Conservation (phyloP, 768 basidiomycete genomes). For the Lactarius trivialis region DNA sequence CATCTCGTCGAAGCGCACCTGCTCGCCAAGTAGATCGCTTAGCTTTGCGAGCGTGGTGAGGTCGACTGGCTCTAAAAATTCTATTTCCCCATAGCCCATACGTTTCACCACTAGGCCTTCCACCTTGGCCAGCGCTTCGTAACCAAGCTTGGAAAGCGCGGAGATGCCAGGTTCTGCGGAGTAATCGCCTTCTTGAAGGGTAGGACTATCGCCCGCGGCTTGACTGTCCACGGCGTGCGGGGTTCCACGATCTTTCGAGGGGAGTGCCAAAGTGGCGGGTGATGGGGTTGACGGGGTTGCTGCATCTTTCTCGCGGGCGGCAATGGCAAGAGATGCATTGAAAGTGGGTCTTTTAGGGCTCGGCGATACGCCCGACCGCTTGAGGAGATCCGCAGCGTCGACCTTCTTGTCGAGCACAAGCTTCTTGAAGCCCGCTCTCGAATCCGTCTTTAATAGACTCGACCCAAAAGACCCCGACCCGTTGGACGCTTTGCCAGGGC, state of each 20-base stretch:
- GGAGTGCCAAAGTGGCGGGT: slow-evolving; percentile 3
- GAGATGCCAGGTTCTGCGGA: slow-evolving; percentile 78
- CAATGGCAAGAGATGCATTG: slow-evolving; percentile 67
- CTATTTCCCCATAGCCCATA: slow-evolving; percentile 84
- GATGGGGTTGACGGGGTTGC: slow-evolving; percentile 26
- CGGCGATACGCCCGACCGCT: slow-evolving; percentile 25
- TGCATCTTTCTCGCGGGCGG: slow-evolving; percentile 67
- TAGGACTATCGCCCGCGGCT: neutral
- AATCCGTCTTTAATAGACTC: slow-evolving; percentile 61
- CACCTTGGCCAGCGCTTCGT: slow-evolving; percentile 68
- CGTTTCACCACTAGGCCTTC: slow-evolving; percentile 80
- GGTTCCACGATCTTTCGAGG: slow-evolving; percentile 32
- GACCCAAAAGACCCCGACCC: slow-evolving; percentile 58
- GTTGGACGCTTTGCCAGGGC: slow-evolving; percentile 30
- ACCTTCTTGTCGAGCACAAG: slow-evolving; percentile 83
- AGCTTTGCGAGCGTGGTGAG: slow-evolving; percentile 79
- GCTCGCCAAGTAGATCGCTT: slow-evolving; percentile 75
- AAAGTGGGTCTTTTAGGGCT: slow-evolving; percentile 53
- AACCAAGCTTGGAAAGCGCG: slow-evolving; percentile 61
- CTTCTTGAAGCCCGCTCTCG: slow-evolving; percentile 84
- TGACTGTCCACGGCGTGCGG: slow-evolving; percentile 17
- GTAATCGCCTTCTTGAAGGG: slow-evolving; percentile 75
- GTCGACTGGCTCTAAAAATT: slow-evolving; percentile 74
- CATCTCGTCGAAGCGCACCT: slow-evolving; percentile 84
- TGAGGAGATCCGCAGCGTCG: slow-evolving; percentile 64